phyloP scores from a whole-genome alignment of 2,329 filamentous ascomycete genomes.

The Xylariaceae sp. region DNA sequence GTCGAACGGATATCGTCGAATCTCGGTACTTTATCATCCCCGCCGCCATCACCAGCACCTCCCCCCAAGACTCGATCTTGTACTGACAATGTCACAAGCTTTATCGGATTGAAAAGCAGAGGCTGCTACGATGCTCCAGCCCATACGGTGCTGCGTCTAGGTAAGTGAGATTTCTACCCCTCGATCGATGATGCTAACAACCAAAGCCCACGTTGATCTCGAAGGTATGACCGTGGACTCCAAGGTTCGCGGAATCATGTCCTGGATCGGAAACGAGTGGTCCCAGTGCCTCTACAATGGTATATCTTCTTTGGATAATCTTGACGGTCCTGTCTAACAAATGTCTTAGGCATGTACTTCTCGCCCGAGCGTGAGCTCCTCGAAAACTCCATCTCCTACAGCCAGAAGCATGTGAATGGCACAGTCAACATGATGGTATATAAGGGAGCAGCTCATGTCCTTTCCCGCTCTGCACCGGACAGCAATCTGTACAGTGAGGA shows the following conservation, averaged over 20 bases:
- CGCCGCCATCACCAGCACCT: background rate
- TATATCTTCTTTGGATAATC: constrained; percentile 17
- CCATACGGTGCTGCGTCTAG: constrained; percentile 35
- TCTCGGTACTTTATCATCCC: background rate
- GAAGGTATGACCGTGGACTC: constrained; percentile 56
- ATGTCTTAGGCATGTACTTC: constrained; percentile 44
- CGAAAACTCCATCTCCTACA: constrained; percentile 57
- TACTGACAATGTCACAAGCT: constrained; percentile 47
- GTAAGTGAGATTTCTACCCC: too few relatives aligned
- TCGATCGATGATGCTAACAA: too few relatives aligned
- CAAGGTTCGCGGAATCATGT: constrained; percentile 54
- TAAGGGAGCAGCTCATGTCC: constrained; percentile 42
- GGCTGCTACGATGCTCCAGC: constrained; percentile 74
- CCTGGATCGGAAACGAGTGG: constrained; percentile 55
- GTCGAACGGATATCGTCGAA: constrained; percentile 72
- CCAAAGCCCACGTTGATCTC: constrained; percentile 42
- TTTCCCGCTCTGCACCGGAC: constrained; percentile 42
- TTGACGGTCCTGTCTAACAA: background rate
- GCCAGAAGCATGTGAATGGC: constrained; percentile 49
- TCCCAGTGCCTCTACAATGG: constrained; percentile 42
- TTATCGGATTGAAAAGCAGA: constrained; percentile 70
- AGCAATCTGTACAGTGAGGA: constrained; percentile 50
- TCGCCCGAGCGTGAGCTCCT: constrained; percentile 55
- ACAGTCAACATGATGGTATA: constrained; percentile 36
- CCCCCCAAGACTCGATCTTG: background rate